These are phyloP conservation scores for Parastagonospora nodorum DNA, from an alignment of 2,329 filamentous ascomycete species.

Conservation along the genomic window DNA sequence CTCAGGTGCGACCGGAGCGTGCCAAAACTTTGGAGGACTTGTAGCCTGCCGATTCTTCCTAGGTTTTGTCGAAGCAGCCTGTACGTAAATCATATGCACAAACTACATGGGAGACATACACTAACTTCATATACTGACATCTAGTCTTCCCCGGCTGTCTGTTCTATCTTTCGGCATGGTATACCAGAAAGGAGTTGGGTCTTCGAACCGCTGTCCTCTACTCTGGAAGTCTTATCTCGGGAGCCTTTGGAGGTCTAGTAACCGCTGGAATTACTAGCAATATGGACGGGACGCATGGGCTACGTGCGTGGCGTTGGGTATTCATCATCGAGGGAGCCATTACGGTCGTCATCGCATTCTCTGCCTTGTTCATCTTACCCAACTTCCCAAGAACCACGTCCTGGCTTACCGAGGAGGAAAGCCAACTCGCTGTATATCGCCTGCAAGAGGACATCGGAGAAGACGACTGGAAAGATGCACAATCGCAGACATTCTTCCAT, in stretches of 20 bases:
- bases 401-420: slow-evolving; percentile 48
- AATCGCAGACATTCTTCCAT: slow-evolving; percentile 45
- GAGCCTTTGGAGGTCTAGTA: slow-evolving; percentile 70
- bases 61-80: slow-evolving; percentile 60
- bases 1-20: slow-evolving; percentile 45
- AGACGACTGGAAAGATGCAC: slow-evolving; percentile 46
- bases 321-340: slow-evolving; percentile 73
- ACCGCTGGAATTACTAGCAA: slow-evolving; percentile 62
- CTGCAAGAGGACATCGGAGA: slow-evolving; percentile 47
- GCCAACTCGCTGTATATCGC: slow-evolving; percentile 45
- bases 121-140: too few species aligned
- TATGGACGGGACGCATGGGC: slow-evolving; percentile 57
- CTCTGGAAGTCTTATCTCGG: slow-evolving; percentile 70
- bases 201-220: slow-evolving; percentile 70
- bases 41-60: slow-evolving; percentile 59
- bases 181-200: slow-evolving; percentile 70
- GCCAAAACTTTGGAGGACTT: slow-evolving; percentile 53
- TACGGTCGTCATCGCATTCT: slow-evolving; percentile 65
- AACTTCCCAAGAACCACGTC: slow-evolving; percentile 64
- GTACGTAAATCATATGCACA: too few species aligned
- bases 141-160: slow-evolving; percentile 63
- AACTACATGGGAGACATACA: too few species aligned
- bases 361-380: slow-evolving; percentile 65
- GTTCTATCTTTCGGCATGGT: slow-evolving; percentile 70
- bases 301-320: slow-evolving; percentile 68